Percentiles rank a stretch among this genome's conserved stretches.
Conservation (phyloP, 129 eudicot species). For the Erigeron canadensis region DNA sequence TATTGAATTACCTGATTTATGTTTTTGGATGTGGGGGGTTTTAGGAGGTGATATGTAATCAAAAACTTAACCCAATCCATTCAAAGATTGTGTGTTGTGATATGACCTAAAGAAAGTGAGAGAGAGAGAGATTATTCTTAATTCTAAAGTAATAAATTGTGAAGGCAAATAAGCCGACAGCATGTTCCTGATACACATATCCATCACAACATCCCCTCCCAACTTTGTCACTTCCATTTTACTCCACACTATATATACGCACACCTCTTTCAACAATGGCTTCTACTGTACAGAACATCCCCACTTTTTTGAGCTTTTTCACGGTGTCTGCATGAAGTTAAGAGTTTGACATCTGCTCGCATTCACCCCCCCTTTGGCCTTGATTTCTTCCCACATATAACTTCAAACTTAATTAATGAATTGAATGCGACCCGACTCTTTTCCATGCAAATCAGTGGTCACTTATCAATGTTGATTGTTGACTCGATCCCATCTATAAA, state of each 20-base stretch:
- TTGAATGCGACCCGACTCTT: conserved; percentile 33
- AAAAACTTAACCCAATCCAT: too few species aligned
- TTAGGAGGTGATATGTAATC: too few species aligned
- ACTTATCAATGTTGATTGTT: conserved; percentile 42
- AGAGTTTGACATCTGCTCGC: conserved; percentile 1
- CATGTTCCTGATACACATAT: conserved; percentile 46
- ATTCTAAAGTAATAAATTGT: conserved; percentile 33
- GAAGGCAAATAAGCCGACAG: conserved; percentile 46
- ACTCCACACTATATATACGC: conserved; percentile 28
- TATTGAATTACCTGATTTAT: background rate
- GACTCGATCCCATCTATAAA: conserved; percentile 40
- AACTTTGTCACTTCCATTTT: conserved; percentile 31
- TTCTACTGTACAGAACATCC: too few species aligned
- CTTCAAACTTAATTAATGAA: background rate
- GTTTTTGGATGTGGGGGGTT: too few species aligned
- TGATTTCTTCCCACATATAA: conserved; percentile 5
- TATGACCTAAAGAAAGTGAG: background rate
- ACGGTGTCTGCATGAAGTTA: conserved; percentile 28
- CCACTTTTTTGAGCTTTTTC: too few species aligned
- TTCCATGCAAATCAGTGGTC: conserved; percentile 59
- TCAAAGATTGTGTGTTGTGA: background rate
- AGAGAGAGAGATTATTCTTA: background rate
- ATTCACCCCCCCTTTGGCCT: conserved; percentile 36
- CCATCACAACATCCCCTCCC: conserved; percentile 38
- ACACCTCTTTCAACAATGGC: too few species aligned